Evolutionary conservation across 129 eudicot genomes (phyloP).

Genomic region (Mikania micrantha): DNA sequence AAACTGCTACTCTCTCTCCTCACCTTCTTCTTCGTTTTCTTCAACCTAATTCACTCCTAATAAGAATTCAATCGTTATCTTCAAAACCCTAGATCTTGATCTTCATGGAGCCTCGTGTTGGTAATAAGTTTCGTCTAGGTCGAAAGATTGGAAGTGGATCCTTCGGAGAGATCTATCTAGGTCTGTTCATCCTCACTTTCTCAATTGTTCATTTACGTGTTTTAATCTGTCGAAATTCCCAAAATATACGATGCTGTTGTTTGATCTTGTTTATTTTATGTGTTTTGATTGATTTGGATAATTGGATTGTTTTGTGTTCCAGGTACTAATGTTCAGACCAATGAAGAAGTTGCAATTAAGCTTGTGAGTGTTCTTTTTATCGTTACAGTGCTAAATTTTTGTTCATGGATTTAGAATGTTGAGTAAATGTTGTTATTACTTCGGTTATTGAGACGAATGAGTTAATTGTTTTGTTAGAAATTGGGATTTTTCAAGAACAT

Average conservation of each 20-base stretch:
- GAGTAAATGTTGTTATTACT: neutral
- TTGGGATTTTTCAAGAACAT: neutral
- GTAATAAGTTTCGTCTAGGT: constrained; percentile 85
- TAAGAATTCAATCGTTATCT: neutral
- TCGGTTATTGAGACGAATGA: neutral
- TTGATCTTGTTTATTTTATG: neutral
- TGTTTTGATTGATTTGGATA: neutral
- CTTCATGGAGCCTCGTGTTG: constrained; percentile 93
- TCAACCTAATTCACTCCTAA: constrained; percentile 20
- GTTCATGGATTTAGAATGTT: neutral
- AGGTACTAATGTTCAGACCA: constrained; percentile 94
- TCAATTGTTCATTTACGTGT: neutral
- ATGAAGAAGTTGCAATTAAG: constrained; percentile 96
- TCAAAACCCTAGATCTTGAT: constrained; percentile 36
- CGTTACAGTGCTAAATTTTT: neutral
- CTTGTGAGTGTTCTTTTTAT: constrained; percentile 45
- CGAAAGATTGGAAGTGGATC: constrained; percentile 98
- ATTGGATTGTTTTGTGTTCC: constrained; percentile 17
- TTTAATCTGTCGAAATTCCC: neutral
- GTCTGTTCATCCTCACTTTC: constrained; percentile 26
- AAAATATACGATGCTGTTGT: neutral
- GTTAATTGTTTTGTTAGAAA: neutral
- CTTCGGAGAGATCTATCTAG: constrained; percentile 95
- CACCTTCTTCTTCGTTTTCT: constrained; percentile 13
- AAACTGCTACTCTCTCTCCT: neutral